Evolutionary conservation across 2,329 filamentous ascomycete genomes (phyloP), one percentile per base, ranked within the genome.

Genomic region (Leptographium lundbergii): DNA sequence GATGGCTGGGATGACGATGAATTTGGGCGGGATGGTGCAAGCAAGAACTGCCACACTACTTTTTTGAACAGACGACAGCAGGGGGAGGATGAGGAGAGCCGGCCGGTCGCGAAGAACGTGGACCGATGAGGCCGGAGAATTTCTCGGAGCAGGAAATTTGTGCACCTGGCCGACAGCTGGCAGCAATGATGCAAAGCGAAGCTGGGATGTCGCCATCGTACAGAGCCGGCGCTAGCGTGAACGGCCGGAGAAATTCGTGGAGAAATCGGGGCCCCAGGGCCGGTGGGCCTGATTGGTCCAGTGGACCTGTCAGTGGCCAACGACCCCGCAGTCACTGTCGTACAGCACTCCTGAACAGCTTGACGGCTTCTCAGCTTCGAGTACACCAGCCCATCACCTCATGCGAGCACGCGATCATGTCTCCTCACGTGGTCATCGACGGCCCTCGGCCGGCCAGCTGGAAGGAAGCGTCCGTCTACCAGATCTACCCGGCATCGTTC

Each of bases 401-500:
- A 54, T n/a, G 5, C 29, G 13, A 24, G 32, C 22, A 17, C 32
- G 3, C 19, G 19, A 11, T 22, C 47, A 58, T 58, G 56, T 54
- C 57, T 39, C n/a, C 57, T 6, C 52, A 39, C n/a, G 9, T 27
- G 7, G 19, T 13, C 3, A 22, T 27, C 10, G 4, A 39, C 10
- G 36, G 13, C 14, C n/a, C 25, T 13, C 42, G 36, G 36, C 42
- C 36, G 27, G 36, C 59, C 3, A 55, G 57, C 25, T 61, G 60
- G 60, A 61, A 62, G 22, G 61, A 62, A 19, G 57, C 50, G 1
- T 48, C 56, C 1, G 57, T 62, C n/a, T 62, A 62, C 29, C 61
- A 62, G 54, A 60, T 83, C 56, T 83, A 82, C 60, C 80, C 81
- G 2, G 77, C 81, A 6, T 78, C 75, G 59, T 84, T 83, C 71